phyloP scores from a whole-genome alignment of 495 filamentous ascomycete species.

The Tuber brumale region DNA sequence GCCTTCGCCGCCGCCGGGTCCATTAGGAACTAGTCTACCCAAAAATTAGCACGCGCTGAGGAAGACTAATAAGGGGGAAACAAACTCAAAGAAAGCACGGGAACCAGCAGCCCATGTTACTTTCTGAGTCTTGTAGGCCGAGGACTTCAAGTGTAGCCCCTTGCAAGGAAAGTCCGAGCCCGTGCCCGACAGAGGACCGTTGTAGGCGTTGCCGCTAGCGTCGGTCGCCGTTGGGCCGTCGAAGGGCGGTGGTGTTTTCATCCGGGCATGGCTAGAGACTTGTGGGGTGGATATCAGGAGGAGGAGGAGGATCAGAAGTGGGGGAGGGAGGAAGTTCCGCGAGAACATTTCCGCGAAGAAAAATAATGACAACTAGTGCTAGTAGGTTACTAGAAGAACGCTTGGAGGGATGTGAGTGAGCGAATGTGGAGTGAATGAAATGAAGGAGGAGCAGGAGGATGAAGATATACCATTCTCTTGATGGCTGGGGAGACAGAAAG shows the following conservation, averaged over 20 bases:
- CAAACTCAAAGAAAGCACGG: constrained; percentile 36
- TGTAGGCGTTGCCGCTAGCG: constrained; percentile 32
- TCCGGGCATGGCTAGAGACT: constrained; percentile 32
- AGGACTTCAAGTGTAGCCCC: constrained; percentile 44
- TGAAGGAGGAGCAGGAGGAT: neutral
- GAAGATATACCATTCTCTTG: neutral
- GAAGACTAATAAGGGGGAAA: neutral
- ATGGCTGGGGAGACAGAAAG: neutral
- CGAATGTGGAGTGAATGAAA: neutral
- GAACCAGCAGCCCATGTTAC: constrained; percentile 53
- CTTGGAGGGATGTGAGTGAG: neutral
- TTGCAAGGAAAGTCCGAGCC: constrained; percentile 47
- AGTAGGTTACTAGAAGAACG: neutral
- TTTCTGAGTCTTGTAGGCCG: constrained; percentile 18
- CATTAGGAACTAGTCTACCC: constrained; percentile 45
- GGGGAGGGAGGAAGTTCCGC: neutral
- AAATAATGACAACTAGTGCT: neutral
- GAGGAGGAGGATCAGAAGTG: constrained; percentile 15
- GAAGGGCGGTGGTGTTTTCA: constrained; percentile 28
- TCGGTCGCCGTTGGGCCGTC: constrained; percentile 18
- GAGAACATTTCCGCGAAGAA: neutral
- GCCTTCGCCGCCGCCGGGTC: constrained; percentile 36
- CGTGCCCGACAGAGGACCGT: constrained; percentile 19
- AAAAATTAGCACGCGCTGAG: constrained; percentile 39
- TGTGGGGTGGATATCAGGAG: constrained; percentile 12